Evolutionary conservation across 148 eudicot genomes (phyloP), one percentile per base, ranked within the genome.

Genomic region (Talinum fruticosum): DNA sequence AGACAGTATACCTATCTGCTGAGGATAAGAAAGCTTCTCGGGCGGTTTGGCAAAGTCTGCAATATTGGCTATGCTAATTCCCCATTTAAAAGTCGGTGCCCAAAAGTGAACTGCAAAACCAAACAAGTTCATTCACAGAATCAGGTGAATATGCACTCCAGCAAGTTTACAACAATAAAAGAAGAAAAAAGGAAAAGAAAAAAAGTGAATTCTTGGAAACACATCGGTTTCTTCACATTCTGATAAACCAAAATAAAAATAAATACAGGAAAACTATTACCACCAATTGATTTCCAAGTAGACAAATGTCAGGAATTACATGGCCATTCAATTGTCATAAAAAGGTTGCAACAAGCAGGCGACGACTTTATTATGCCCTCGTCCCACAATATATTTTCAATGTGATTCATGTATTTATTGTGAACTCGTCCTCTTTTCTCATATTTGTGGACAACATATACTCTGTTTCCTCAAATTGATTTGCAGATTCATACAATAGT

Each of bases 81-180:
- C 95, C 97, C 97, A 94, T 79, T 94, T 94, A 86, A 94, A 92
- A 34, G 98, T 94, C n/a, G 98, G 97, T 19, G 98, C 98, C 98
- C 98, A 94, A 83, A 94, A 94, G 84, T 94, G 98, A 89, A 94
- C 97, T 94, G 85, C 87, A 83, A 83, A 13, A 79, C 28, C 59
- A 53, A 54, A 75, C 12, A 79, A 79, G 38, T 66, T 54, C 2
- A 69, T 66, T 29, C 54, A 53, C 21, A 1, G 10, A 44, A 51
- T 28, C 51, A 23, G 67, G 49, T 6, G 64, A 24, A 49, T 35
- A 64, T 15, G 69, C 38, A n/a, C 51, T 26, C 13, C 29, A 59
- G 30, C 10, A 59, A 21, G 61, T 54, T 23, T 24, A 24, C 61
- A 19, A 54, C 4, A 2, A 24, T 24, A 10, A 24, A 36, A 36